Evolutionary conservation across 2,329 filamentous ascomycete species (phyloP).

Genomic region (Exophiala sideris): DNA sequence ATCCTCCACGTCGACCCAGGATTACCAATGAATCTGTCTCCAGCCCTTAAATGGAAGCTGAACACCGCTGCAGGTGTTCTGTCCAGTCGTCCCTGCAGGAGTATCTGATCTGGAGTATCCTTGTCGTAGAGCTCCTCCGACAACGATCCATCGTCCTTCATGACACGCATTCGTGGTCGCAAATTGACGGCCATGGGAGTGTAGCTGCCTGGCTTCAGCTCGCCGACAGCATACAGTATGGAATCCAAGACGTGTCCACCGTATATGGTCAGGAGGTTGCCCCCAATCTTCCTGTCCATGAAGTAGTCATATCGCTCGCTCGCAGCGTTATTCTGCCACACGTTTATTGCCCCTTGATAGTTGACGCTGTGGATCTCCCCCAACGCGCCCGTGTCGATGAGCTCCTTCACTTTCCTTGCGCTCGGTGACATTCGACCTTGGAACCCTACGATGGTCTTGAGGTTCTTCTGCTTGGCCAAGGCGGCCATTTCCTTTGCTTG

Average conservation of each 20-base stretch:
- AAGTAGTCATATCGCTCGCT: slow-evolving; percentile 47
- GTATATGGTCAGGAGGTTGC: slow-evolving; percentile 41
- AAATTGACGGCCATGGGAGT: slow-evolving; percentile 24
- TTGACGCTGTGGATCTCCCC: slow-evolving; percentile 55
- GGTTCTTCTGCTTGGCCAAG: slow-evolving; percentile 34
- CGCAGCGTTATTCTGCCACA: slow-evolving; percentile 28
- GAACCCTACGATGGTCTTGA: slow-evolving; percentile 47
- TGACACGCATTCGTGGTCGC: slow-evolving; percentile 23
- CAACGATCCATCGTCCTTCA: slow-evolving; percentile 22
- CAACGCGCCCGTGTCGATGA: slow-evolving; percentile 47
- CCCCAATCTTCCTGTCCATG: slow-evolving; percentile 44
- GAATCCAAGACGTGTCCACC: slow-evolving; percentile 33
- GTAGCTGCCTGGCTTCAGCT: slow-evolving; percentile 24
- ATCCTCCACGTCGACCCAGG: slow-evolving; percentile 30
- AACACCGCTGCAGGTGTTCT: slow-evolving; percentile 22
- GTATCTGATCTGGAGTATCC: slow-evolving; percentile 29
- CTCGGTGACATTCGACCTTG: slow-evolving; percentile 51
- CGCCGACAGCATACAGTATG: slow-evolving; percentile 26
- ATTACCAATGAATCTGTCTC: slow-evolving; percentile 25
- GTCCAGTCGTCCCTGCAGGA: slow-evolving; percentile 27
- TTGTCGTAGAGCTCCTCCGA: slow-evolving; percentile 26
- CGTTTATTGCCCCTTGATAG: slow-evolving; percentile 39
- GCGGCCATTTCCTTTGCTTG: slow-evolving; percentile 44
- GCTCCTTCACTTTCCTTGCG: slow-evolving; percentile 42
- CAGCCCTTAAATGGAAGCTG: slow-evolving; percentile 27